phyloP scores from a whole-genome alignment of 495 filamentous ascomycete species.

The Talaromyces wortmannii region DNA sequence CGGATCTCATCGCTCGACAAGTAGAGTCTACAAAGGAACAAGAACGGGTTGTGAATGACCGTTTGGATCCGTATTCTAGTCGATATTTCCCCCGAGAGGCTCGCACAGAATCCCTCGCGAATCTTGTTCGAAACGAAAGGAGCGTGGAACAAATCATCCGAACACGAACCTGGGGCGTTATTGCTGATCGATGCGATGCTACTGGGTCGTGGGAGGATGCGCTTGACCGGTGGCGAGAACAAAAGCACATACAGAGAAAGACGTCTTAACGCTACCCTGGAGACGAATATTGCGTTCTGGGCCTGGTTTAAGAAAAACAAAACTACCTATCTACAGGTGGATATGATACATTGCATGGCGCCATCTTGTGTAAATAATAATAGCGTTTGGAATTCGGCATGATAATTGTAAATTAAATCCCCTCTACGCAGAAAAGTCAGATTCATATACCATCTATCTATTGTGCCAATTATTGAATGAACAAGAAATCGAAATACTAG shows the following conservation, averaged over 20 bases:
- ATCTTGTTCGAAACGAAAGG: slow-evolving; percentile 73
- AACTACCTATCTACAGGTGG: not conserved
- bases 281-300: not conserved
- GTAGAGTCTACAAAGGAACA: slow-evolving; percentile 62
- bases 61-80: slow-evolving; percentile 86
- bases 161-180: slow-evolving; percentile 70
- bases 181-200: slow-evolving; percentile 68
- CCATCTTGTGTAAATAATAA: not conserved
- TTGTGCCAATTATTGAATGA: too few species aligned
- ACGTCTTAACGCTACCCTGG: not conserved
- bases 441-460: too few species aligned
- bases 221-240: slow-evolving; percentile 50
- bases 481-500: too few species aligned
- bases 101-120: slow-evolving; percentile 75
- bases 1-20: slow-evolving; percentile 63
- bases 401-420: not conserved
- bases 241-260: not conserved
- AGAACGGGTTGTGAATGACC: slow-evolving; percentile 77
- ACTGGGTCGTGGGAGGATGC: slow-evolving; percentile 55
- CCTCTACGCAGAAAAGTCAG: too few species aligned
- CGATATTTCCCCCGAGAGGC: slow-evolving; percentile 79
- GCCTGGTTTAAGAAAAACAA: not conserved
- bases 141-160: slow-evolving; percentile 85
- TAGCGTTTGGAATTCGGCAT: not conserved
- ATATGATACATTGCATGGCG: slow-evolving; percentile 4